Conservation (phyloP, 2,329 filamentous ascomycete genomes). For the Phoma sp. region DNA sequence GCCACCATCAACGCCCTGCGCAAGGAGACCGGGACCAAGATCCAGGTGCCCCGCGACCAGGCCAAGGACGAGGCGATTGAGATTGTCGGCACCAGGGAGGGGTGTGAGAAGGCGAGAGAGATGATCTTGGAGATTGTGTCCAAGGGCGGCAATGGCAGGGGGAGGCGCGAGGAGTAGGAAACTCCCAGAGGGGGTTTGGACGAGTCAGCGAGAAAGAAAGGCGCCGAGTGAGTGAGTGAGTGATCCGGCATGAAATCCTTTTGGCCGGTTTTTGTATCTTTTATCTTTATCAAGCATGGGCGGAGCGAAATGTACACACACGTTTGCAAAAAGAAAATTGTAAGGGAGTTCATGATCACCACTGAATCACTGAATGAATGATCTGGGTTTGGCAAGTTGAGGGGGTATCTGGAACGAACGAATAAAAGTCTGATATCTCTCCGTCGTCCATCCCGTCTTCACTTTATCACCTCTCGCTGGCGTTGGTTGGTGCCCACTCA, state of each 20-base stretch:
- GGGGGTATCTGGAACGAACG: background rate
- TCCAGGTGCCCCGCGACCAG: constrained; percentile 88
- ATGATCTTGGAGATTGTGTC: constrained; percentile 82
- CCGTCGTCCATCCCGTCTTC: background rate
- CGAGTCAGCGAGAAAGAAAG: too few species aligned
- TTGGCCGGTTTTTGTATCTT: background rate
- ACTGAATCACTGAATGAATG: background rate
- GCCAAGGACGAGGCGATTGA: constrained; percentile 81
- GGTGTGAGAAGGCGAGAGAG: constrained; percentile 84
- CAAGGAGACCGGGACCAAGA: constrained; percentile 89
- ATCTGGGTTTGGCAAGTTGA: too few species aligned
- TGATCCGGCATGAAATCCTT: too few species aligned
- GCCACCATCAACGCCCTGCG: constrained; percentile 92
- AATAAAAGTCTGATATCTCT: background rate
- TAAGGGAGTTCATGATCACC: too few species aligned
- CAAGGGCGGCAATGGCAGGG: constrained; percentile 16
- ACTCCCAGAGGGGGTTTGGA: too few species aligned
- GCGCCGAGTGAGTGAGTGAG: too few species aligned
- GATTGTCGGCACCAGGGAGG: constrained; percentile 78
- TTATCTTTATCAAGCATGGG: constrained; percentile 4
- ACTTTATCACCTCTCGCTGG: too few species aligned
- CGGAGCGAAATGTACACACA: background rate
- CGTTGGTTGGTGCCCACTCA: too few species aligned
- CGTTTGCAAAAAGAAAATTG: too few species aligned
- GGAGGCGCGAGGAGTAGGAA: constrained; percentile 6